phyloP scores from a whole-genome alignment of 805 yeast genomes.

The Candida alai region DNA sequence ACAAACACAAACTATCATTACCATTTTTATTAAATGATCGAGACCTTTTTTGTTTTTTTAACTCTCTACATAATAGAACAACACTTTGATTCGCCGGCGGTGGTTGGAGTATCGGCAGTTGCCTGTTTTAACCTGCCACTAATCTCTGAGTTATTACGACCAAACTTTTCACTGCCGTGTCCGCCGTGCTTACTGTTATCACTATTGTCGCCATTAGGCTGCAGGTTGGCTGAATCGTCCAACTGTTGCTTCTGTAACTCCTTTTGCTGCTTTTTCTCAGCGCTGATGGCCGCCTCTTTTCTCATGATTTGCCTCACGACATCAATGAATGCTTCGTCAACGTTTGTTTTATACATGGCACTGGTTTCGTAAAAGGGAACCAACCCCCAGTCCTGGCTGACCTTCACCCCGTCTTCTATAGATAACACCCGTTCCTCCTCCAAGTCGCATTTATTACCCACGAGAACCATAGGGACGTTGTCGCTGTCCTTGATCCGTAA shows the following conservation, averaged over 20 bases:
- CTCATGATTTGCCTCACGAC: conserved; percentile 87
- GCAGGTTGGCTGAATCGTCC: background rate
- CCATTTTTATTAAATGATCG: no score
- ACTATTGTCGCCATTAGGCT: conserved; percentile 1
- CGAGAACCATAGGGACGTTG: conserved; percentile 82
- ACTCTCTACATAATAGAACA: conserved; percentile 31
- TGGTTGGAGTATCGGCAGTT: conserved; percentile 10
- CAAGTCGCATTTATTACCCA: conserved; percentile 89
- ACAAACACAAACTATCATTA: no score
- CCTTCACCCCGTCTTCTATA: conserved; percentile 77
- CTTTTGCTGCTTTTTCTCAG: conserved; percentile 43
- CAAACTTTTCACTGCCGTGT: conserved; percentile 7
- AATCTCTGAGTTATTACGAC: conserved; percentile 2
- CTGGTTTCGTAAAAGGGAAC: conserved; percentile 92
- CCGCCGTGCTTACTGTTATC: conserved; percentile 6
- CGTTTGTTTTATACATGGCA: conserved; percentile 86
- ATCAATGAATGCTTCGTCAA: conserved; percentile 86
- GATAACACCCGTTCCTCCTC: conserved; percentile 68
- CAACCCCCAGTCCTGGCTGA: conserved; percentile 81
- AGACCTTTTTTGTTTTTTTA: no score
- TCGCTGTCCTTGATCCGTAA: conserved; percentile 72
- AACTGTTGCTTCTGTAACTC: conserved; percentile 36
- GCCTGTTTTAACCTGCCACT: conserved; percentile 19
- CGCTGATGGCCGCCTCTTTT: conserved; percentile 51
- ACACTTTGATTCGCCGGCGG: conserved; percentile 24